A percentile compares a stretch with the other conserved stretches of the same genome.
Evolutionary conservation across 1,284 basidiomycete genomes (phyloP).

Genomic region (Takashimella koratensis): DNA sequence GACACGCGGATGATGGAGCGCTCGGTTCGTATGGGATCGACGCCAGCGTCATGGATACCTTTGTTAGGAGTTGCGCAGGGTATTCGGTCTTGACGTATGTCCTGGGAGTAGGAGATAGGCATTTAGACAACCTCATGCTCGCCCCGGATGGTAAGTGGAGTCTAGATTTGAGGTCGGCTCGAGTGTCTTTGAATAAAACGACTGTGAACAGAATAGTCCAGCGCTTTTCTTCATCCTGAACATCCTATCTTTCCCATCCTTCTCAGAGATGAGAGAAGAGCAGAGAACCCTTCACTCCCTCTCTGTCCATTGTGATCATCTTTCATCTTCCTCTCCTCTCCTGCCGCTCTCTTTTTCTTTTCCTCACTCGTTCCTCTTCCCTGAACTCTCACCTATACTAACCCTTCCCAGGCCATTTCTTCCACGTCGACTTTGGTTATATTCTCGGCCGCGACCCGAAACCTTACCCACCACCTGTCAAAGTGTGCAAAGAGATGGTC

Average conservation of each 20-base stretch:
- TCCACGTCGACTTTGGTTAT: constrained; percentile 98
- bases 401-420: constrained; percentile 64
- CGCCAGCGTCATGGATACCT: constrained; percentile 88
- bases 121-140: constrained; percentile 91
- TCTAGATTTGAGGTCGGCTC: no score
- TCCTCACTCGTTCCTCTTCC: no score
- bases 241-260: no score
- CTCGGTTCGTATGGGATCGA: constrained; percentile 90
- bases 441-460: constrained; percentile 97
- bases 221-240: no score
- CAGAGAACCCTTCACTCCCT: no score
- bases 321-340: no score
- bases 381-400: no score
- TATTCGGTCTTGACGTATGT: constrained; percentile 98
- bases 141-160: constrained; percentile 80
- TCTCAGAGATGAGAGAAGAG: no score
- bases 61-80: constrained; percentile 94
- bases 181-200: no score
- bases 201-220: no score
- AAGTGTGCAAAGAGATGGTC: constrained; percentile 99
- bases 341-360: neutral
- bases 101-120: constrained; percentile 94
- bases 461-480: constrained; percentile 95
- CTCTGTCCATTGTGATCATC: no score
- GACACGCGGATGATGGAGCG: constrained; percentile 86